Percentiles rank a stretch among this genome's conserved stretches.
Conservation (phyloP, 257 asterid genomes). For the Apocynum venetum region DNA sequence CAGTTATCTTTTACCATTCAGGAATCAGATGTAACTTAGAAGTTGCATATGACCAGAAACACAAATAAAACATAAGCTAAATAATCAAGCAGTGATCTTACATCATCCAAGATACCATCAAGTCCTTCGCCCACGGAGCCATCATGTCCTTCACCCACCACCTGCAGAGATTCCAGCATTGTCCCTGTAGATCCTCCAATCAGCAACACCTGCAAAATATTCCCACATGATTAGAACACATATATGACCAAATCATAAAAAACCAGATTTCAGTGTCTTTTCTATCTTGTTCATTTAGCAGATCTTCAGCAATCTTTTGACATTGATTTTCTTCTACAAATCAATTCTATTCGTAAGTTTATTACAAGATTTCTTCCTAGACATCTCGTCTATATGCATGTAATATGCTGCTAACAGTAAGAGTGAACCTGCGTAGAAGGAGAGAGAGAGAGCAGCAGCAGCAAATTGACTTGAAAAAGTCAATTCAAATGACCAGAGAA, state of each 20-base stretch:
- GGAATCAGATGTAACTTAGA: neutral
- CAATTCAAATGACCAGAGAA: neutral
- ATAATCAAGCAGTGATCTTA: conserved; percentile 32
- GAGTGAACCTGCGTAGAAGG: neutral
- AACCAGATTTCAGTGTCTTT: neutral
- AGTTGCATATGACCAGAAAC: neutral
- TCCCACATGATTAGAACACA: neutral
- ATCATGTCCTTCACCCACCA: conserved; percentile 80
- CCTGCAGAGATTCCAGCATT: conserved; percentile 93
- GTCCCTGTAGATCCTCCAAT: conserved; percentile 99
- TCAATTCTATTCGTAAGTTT: neutral
- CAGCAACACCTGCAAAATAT: conserved; percentile 69
- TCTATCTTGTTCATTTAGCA: neutral
- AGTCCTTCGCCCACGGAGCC: conserved; percentile 9
- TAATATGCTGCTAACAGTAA: neutral
- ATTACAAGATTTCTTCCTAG: neutral
- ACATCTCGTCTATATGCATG: neutral
- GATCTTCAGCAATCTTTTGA: neutral
- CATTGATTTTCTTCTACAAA: neutral
- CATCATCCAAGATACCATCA: conserved; percentile 52
- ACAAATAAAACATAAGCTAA: neutral
- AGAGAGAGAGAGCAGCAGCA: neutral
- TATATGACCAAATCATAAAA: neutral
- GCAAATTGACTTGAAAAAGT: neutral
- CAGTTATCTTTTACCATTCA: neutral